Evolutionary conservation across 768 basidiomycete genomes (phyloP), one percentile per base, ranked within the genome.

Genomic region (Sporobolomyces pararoseus): DNA sequence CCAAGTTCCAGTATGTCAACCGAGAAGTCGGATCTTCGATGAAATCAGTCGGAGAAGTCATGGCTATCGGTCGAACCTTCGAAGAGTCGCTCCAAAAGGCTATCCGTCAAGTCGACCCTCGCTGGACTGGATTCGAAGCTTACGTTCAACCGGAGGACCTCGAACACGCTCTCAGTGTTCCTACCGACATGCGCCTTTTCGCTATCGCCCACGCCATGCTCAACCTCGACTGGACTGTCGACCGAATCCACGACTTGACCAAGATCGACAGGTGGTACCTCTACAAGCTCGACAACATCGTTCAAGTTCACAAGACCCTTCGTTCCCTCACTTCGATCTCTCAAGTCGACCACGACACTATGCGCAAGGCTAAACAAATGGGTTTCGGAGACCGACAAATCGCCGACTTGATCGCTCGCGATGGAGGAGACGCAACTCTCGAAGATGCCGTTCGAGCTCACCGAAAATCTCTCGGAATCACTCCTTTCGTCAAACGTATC

Each of bases 231-330:
- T 97, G 96, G 79, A 85, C 88, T 10, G 91, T 98, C 59, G 93
- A 98, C 78, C 83, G 85, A 72, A 79, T 99, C 47, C 91, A 97
- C 78, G 89, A 93, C 60, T 80, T 99, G 76, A 98, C 96, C 71
- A 98, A 97, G 84, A 98, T 98, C 76, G 95, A 97, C 84, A 92
- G 93, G 89, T 98, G 96, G 96, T 99, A 91, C 85, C 82, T 99
- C 67, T 88, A 96, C 85, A 99, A 98, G 83, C 89, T 99, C 61
- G 94, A 98, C 82, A 99, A 98, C 81, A 97, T 99, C 68, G 92
- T 98, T 65, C 86, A 88, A 76, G 91, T 93, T 0, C 88, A 89
- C 78, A 86, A 85, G 73, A 83, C 84, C 7, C 82, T 99, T 74
- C 87, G 88, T 78, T 83, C 84, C 35, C 86, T 86, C 9, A 85